These are phyloP conservation scores for Eleusine coracana DNA, from an alignment of 176 grass and related monocot genomes.

Conservation along the genomic window DNA sequence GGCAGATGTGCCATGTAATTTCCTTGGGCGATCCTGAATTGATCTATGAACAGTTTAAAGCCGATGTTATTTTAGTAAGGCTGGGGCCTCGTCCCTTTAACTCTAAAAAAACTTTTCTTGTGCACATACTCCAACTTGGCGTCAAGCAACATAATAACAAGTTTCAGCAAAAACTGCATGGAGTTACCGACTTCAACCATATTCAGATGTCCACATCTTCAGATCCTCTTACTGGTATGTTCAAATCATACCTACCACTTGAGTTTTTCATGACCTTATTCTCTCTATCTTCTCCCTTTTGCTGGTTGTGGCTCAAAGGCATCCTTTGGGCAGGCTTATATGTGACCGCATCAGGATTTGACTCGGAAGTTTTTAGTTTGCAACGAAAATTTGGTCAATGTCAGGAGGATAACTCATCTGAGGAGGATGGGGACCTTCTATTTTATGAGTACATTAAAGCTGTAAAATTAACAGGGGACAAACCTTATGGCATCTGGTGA, in stretches of 20 bases:
- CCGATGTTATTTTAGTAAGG: no score
- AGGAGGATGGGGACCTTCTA: slow-evolving; percentile 58
- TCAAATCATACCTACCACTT: slow-evolving; percentile 35
- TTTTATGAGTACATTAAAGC: slow-evolving; percentile 98
- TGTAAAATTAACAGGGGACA: slow-evolving; percentile 74
- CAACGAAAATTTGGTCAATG: slow-evolving; percentile 92
- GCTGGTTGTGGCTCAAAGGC: slow-evolving; percentile 33
- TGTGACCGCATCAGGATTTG: slow-evolving; percentile 68
- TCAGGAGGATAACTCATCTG: slow-evolving; percentile 64
- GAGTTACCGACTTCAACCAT: slow-evolving; percentile 72
- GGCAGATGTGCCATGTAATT: no score
- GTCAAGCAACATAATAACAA: slow-evolving; percentile 64
- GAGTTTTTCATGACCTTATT: slow-evolving; percentile 22
- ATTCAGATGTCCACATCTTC: slow-evolving; percentile 70
- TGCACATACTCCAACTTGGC: slow-evolving; percentile 69
- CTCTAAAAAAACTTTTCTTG: slow-evolving; percentile 6
- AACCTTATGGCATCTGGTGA: slow-evolving; percentile 78
- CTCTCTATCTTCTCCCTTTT: slow-evolving; percentile 3
- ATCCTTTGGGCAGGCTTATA: slow-evolving; percentile 75
- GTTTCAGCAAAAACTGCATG: slow-evolving; percentile 57
- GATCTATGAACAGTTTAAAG: no score
- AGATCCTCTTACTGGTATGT: slow-evolving; percentile 86
- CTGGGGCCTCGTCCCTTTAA: no score
- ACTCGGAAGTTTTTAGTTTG: slow-evolving; percentile 83
- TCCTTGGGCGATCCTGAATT: no score